Evolutionary conservation across 495 filamentous ascomycete genomes (phyloP).

Genomic region (Talaromyces adpressus): DNA sequence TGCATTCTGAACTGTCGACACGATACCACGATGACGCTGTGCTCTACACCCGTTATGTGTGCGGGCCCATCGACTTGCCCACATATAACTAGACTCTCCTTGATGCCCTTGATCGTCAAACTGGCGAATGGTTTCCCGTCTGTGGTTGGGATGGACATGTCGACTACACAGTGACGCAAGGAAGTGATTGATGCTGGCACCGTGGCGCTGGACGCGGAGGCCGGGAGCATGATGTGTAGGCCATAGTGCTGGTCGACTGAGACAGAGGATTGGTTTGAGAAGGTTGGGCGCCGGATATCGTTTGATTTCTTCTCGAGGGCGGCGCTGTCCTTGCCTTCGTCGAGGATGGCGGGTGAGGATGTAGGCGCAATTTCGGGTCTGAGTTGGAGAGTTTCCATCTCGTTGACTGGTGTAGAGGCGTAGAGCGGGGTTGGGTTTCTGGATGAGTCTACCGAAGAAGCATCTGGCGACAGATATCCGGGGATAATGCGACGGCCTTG

Average conservation of each 20-base stretch:
- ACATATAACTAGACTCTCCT: conserved; percentile 62
- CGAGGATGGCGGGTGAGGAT: conserved; percentile 22
- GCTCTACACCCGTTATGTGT: conserved; percentile 69
- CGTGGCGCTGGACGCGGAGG: conserved; percentile 56
- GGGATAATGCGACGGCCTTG: conserved; percentile 36
- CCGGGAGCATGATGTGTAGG: conserved; percentile 62
- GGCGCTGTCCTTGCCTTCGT: conserved; percentile 13
- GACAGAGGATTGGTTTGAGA: conserved; percentile 53
- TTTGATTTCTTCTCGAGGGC: conserved; percentile 17
- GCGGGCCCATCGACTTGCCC: conserved; percentile 71
- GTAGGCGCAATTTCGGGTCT: conserved; percentile 32
- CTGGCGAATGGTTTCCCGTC: conserved; percentile 62
- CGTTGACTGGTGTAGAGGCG: conserved; percentile 42
- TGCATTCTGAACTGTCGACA: conserved; percentile 89
- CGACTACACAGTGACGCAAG: conserved; percentile 66
- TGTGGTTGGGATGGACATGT: conserved; percentile 63
- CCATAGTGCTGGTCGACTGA: conserved; percentile 54
- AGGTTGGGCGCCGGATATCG: conserved; percentile 48
- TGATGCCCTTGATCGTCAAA: conserved; percentile 64
- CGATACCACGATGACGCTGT: conserved; percentile 67
- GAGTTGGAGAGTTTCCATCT: conserved; percentile 30
- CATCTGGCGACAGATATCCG: conserved; percentile 33
- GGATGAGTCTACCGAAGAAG: conserved; percentile 44
- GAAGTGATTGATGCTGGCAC: conserved; percentile 67
- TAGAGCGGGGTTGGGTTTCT: conserved; percentile 45